Conservation (phyloP, 768 basidiomycete species). For the Saitozyma podzolica region DNA sequence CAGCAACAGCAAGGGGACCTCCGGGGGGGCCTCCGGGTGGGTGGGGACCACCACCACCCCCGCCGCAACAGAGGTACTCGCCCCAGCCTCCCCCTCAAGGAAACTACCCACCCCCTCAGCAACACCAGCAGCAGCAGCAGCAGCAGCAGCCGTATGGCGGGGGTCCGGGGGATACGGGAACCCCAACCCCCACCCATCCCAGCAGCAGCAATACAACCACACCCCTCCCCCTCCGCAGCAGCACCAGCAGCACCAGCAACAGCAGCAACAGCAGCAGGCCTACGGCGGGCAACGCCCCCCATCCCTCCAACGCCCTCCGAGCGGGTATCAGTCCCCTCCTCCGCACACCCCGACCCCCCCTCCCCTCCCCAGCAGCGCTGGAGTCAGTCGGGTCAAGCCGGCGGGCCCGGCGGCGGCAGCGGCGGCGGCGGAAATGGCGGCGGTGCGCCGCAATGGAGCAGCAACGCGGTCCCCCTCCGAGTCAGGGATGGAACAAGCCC, state of each 20-base stretch:
- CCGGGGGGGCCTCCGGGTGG: neutral
- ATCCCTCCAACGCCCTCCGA: conserved; percentile 5
- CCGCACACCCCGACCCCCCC: conserved; percentile 1
- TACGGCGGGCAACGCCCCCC: neutral
- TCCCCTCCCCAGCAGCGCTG: too few relatives aligned
- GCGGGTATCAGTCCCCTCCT: conserved; percentile 21
- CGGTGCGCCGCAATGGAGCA: conserved; percentile 20
- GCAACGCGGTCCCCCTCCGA: conserved; percentile 26
- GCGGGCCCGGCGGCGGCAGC: conserved; percentile 16
- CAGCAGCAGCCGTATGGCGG: neutral
- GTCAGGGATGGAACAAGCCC: conserved; percentile 6
- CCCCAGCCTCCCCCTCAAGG: conserved; percentile 1
- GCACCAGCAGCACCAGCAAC: conserved; percentile 19
- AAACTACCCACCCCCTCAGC: conserved; percentile 8
- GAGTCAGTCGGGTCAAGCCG: too few relatives aligned
- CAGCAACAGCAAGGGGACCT: neutral
- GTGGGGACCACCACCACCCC: neutral
- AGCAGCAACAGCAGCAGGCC: conserved; percentile 18
- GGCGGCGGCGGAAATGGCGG: conserved; percentile 10
- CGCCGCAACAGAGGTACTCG: neutral
- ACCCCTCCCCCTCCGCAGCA: conserved; percentile 17
- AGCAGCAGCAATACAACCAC: conserved; percentile 12
- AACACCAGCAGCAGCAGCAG: conserved; percentile 14
- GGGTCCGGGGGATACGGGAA: neutral
- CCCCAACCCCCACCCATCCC: conserved; percentile 3